Conservation (phyloP, 2,329 filamentous ascomycete species). For the Erysiphe neolycopersici region DNA sequence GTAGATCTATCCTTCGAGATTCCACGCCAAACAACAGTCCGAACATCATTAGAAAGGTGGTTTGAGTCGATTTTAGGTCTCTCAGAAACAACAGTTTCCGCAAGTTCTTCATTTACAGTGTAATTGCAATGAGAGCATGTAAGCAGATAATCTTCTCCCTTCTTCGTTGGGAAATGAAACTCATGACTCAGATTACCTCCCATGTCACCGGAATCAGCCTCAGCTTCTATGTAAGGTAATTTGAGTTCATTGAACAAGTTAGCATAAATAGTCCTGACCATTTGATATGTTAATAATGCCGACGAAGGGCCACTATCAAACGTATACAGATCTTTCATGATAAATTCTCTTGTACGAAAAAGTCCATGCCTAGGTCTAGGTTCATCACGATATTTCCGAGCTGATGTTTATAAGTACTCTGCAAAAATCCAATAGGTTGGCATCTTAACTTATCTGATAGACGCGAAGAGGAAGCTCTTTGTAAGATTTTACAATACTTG, state of each 20-base stretch:
- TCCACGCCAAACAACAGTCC: conserved; percentile 26
- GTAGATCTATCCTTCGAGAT: conserved; percentile 40
- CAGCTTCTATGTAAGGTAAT: conserved; percentile 58
- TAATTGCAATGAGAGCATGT: conserved; percentile 49
- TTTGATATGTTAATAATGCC: conserved; percentile 57
- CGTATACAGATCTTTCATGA: conserved; percentile 97
- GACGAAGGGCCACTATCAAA: conserved; percentile 45
- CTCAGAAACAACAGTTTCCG: conserved; percentile 13
- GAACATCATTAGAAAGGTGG: neutral
- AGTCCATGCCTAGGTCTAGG: conserved; percentile 67
- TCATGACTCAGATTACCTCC: conserved; percentile 84
- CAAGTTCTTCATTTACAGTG: conserved; percentile 72
- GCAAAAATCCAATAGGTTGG: neutral
- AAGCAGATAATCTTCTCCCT: conserved; percentile 68
- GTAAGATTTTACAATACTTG: conserved; percentile 48
- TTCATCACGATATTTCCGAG: conserved; percentile 87
- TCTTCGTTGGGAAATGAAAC: conserved; percentile 56
- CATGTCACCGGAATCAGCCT: conserved; percentile 89
- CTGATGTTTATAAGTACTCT: conserved; percentile 16
- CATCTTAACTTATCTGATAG: conserved; percentile 55
- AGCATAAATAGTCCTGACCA: conserved; percentile 47
- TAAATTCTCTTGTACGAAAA: conserved; percentile 66
- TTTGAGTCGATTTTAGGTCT: neutral
- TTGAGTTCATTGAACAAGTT: conserved; percentile 60
- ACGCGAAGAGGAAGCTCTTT: conserved; percentile 64